Base-by-base conservation (phyloP, 768 basidiomycete genomes). In the Tulasnella sp. region DNA sequence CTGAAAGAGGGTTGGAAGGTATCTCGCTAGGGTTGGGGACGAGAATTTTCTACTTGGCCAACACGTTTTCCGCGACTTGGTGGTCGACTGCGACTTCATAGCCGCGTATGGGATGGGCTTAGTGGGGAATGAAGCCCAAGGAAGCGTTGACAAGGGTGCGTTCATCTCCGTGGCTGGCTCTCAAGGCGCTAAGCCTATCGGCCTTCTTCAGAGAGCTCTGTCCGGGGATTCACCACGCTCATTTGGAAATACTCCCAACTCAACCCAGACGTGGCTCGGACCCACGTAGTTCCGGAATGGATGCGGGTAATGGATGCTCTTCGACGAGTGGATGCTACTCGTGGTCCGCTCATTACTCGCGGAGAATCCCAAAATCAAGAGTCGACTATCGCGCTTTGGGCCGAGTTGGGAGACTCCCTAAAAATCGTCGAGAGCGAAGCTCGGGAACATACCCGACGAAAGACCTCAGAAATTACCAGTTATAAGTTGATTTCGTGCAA, bases 41-140 rank as follows among this genome's bases (percentile, higher is more conserved):
- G 31, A 31, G 14, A 14, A 34, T 28, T 31, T 31, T 37, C 3
- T 28, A 3, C 16, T 28, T 0, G 31, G 64, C 20, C 31, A 37
- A 31, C 64, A 37, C 6, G 64, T 69, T 11, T 69, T 69, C 28
- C 28, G 31, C 31, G 64, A 69, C 64, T 37, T 69, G 34, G 28
- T 69, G 31, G 64, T 69, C 28, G 64, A 69, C 31, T 69, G 64
- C 64, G 64, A 69, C 14, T 69, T 69, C 64, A 69, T 69, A 4
- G 34, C 64, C 64, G 64, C 64, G 7, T 69, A 31, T 69, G 64
- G 64, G 34, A 28, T 69, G 34, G 64, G 64, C 1, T 7, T 64
- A 37, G 34, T 69, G 5, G 64, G 64, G 12, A 12, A 28, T 7
- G 31, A 69, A 37, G 34, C 31, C 16, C 28, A 18, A 9, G 18